These are phyloP conservation scores for Nitzschia sp. DNA, from an alignment of 108 stramenopile genomes.

Conservation along the genomic window DNA sequence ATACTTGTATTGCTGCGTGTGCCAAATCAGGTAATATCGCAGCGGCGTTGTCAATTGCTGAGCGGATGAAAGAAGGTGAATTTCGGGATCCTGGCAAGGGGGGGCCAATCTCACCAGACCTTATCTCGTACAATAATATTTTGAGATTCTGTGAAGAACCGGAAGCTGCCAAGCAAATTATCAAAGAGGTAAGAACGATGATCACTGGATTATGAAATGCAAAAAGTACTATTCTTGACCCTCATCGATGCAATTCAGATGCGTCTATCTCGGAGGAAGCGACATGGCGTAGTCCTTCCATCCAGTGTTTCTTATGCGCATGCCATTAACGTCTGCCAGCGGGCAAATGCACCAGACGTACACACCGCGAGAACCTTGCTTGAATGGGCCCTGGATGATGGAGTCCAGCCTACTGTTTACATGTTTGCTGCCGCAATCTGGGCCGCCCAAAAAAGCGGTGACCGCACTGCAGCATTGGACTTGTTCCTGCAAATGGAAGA, in stretches of 20 bases:
- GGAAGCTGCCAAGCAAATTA: slow-evolving; percentile 26
- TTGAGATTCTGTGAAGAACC: slow-evolving; percentile 43
- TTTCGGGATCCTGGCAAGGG: slow-evolving; percentile 18
- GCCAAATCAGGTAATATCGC: slow-evolving; percentile 39
- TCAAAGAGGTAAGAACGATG: slow-evolving; percentile 36
- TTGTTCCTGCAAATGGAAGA: slow-evolving; percentile 57
- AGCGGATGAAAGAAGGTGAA: slow-evolving; percentile 41
- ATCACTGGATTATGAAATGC: neutral
- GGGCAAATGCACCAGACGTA: slow-evolving; percentile 35
- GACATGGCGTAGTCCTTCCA: slow-evolving; percentile 48
- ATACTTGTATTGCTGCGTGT: slow-evolving; percentile 46
- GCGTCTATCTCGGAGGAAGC: slow-evolving; percentile 64
- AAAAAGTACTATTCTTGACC: neutral
- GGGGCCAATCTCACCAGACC: slow-evolving; percentile 30
- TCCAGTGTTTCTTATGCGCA: slow-evolving; percentile 57
- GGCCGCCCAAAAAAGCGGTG: slow-evolving; percentile 58
- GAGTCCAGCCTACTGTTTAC: slow-evolving; percentile 50
- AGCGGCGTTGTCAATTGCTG: slow-evolving; percentile 29
- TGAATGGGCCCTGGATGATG: slow-evolving; percentile 45
- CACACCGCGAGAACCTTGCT: slow-evolving; percentile 41
- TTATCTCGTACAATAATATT: slow-evolving; percentile 55
- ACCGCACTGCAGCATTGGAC: slow-evolving; percentile 27
- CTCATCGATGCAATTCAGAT: slow-evolving; percentile 43
- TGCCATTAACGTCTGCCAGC: slow-evolving; percentile 58
- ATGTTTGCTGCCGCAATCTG: slow-evolving; percentile 79